Percentiles rank a stretch among this genome's conserved stretches.
Conservation (phyloP, 345 rosid genomes). For the Durio zibethinus region DNA sequence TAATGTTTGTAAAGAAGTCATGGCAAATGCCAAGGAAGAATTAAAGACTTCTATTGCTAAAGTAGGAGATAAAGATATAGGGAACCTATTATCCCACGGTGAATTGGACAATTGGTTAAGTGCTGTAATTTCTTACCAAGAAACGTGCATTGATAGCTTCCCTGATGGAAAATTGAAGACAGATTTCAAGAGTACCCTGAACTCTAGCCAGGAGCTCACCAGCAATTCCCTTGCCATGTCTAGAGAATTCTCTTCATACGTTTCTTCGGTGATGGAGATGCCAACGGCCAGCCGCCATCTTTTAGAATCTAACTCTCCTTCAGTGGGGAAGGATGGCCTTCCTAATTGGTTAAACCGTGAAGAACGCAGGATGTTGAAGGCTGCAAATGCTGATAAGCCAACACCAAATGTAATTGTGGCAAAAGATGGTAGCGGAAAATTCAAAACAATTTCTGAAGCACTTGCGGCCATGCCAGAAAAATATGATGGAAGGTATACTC, state of each 20-base stretch:
- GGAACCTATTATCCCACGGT: constrained; percentile 19
- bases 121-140: constrained; percentile 78
- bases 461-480: constrained; percentile 55
- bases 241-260: constrained; percentile 25
- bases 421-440: constrained; percentile 78
- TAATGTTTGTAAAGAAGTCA: constrained; percentile 55
- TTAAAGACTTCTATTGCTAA: constrained; percentile 26
- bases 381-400: constrained; percentile 21
- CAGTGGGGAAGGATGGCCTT: constrained; percentile 28
- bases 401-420: constrained; percentile 65
- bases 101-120: constrained; percentile 69
- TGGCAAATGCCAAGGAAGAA: constrained; percentile 57
- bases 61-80: constrained; percentile 26
- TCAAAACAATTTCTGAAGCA: constrained; percentile 60
- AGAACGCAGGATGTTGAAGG: constrained; percentile 58
- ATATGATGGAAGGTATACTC: constrained; percentile 50
- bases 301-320: constrained; percentile 23
- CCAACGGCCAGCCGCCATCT: constrained; percentile 38
- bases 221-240: constrained; percentile 78
- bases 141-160: constrained; percentile 75
- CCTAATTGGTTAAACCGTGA: constrained; percentile 59
- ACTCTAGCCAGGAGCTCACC: constrained; percentile 44
- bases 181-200: constrained; percentile 43
- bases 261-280: constrained; percentile 19
- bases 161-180: constrained; percentile 61